These are phyloP conservation scores for Apiotrichum domesticum DNA, from an alignment of 1,284 basidiomycete genomes.

Conservation along the genomic window DNA sequence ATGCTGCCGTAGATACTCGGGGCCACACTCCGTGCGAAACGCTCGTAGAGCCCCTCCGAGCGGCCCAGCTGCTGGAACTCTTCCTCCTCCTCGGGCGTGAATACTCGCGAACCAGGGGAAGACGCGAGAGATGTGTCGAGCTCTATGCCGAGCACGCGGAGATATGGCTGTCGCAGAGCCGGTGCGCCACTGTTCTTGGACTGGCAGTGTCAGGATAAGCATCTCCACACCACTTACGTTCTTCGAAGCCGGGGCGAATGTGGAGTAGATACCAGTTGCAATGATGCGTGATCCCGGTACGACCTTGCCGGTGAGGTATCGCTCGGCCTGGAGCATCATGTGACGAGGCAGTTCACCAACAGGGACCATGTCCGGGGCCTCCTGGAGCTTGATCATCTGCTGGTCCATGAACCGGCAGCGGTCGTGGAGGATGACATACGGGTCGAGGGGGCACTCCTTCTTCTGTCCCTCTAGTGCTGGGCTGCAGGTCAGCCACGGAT, in stretches of 20 bases:
- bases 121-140: slow-evolving; percentile 60
- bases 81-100: slow-evolving; percentile 94
- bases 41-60: slow-evolving; percentile 85
- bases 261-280: slow-evolving; percentile 95
- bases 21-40: slow-evolving; percentile 88
- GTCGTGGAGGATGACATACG: slow-evolving; percentile 92
- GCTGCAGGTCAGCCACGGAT: slow-evolving; percentile 18
- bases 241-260: slow-evolving; percentile 74
- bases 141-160: slow-evolving; percentile 88
- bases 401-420: slow-evolving; percentile 93
- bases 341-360: slow-evolving; percentile 96
- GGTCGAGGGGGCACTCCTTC: slow-evolving; percentile 92
- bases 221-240: slow-evolving; percentile 52
- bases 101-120: slow-evolving; percentile 61
- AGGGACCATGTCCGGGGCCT: slow-evolving; percentile 99
- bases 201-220: slow-evolving; percentile 46
- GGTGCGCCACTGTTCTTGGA: slow-evolving; percentile 63
- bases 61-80: slow-evolving; percentile 84
- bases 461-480: slow-evolving; percentile 66
- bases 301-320: slow-evolving; percentile 81
- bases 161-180: slow-evolving; percentile 88
- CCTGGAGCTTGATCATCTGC: slow-evolving; percentile 94
- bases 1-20: slow-evolving; percentile 94
- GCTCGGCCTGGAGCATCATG: slow-evolving; percentile 86
- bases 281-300: slow-evolving; percentile 92